phyloP scores from a whole-genome alignment of 306 rosid genomes.

The Dryas octopetala region DNA sequence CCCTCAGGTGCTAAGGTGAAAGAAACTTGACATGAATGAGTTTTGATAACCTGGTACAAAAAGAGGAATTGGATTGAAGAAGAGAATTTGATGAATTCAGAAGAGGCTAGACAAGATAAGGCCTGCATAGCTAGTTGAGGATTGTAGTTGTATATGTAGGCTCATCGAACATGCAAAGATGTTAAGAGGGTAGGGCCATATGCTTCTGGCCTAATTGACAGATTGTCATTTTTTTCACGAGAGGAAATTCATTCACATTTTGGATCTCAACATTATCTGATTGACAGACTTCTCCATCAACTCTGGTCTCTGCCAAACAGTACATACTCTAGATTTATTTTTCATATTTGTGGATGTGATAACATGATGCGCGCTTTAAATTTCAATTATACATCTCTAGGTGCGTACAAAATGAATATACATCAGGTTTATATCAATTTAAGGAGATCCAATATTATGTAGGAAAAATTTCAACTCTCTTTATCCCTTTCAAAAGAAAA shows the following conservation, averaged over 20 bases:
- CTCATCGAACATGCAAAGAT: slow-evolving; percentile 35
- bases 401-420: slow-evolving; percentile 16
- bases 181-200: slow-evolving; percentile 59
- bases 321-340: neutral
- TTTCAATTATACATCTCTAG: slow-evolving; percentile 1
- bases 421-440: neutral
- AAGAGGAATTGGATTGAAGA: neutral
- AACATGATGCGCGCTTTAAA: neutral
- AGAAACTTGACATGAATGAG: slow-evolving; percentile 31
- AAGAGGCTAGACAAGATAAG: slow-evolving; percentile 18
- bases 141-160: slow-evolving; percentile 45
- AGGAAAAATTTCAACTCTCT: neutral
- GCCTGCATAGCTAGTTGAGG: slow-evolving; percentile 32
- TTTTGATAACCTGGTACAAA: neutral
- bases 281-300: neutral
- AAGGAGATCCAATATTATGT: neutral
- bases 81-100: slow-evolving; percentile 20
- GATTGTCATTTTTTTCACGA: slow-evolving; percentile 17
- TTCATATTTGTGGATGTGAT: slow-evolving; percentile 16
- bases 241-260: neutral
- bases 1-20: slow-evolving; percentile 18
- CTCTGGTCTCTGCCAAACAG: neutral
- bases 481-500: too few species aligned
- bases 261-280: neutral
- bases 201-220: slow-evolving; percentile 40